Evolutionary conservation across 345 rosid genomes (phyloP).

Genomic region (Dipteronia sinensis): DNA sequence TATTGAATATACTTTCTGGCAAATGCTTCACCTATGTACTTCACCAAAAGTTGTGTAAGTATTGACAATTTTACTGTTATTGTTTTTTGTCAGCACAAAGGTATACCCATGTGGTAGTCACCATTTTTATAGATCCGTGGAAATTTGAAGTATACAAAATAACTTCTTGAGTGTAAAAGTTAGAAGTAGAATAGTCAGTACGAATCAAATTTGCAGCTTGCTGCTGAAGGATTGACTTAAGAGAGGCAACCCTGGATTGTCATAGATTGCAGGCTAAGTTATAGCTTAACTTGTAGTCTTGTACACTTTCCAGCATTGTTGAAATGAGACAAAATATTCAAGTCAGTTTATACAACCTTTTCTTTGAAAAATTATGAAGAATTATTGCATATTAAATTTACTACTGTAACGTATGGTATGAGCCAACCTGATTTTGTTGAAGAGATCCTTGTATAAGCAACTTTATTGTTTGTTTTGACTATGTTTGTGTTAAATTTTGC

Average conservation of each 20-base stretch:
- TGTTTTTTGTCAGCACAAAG: background rate
- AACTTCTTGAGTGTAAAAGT: background rate
- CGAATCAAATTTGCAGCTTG: background rate
- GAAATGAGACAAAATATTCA: background rate
- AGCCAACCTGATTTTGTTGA: background rate
- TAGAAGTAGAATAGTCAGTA: background rate
- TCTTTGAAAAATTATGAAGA: background rate
- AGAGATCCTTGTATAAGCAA: background rate
- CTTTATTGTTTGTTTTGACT: background rate
- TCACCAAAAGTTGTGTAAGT: constrained; percentile 99
- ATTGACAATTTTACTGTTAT: background rate
- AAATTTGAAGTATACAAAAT: background rate
- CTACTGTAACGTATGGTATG: background rate
- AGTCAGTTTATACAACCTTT: background rate
- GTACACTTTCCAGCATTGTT: background rate
- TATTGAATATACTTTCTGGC: constrained; percentile 99
- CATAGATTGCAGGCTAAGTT: background rate
- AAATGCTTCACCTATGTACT: constrained; percentile 97
- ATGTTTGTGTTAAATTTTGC: background rate
- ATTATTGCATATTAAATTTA: background rate
- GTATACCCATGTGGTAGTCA: background rate
- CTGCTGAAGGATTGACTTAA: background rate
- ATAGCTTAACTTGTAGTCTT: background rate
- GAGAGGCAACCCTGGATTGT: background rate
- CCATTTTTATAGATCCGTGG: background rate